phyloP scores from a whole-genome alignment of 2,329 filamentous ascomycete species.

The Penicillium sp. region DNA sequence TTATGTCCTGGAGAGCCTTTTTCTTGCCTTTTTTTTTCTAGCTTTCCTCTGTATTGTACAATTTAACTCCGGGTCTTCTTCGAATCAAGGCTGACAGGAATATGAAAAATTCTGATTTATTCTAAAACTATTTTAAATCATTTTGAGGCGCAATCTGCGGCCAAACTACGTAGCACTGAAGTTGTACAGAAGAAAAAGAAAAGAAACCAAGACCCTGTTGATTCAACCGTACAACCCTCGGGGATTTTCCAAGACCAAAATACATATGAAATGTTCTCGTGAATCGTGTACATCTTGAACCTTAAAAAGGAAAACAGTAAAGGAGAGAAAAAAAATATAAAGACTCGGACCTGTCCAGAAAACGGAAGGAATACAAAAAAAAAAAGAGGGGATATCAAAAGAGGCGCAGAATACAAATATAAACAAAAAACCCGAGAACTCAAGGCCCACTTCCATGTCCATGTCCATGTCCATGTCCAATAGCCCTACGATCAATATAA shows the following conservation, averaged over 20 bases:
- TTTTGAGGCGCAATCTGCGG: neutral
- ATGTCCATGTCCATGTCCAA: neutral
- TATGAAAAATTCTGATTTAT: neutral
- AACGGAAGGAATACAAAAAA: neutral
- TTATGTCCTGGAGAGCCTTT: conserved; percentile 5
- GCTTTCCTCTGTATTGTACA: conserved; percentile 13
- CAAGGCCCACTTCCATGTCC: neutral
- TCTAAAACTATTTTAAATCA: neutral
- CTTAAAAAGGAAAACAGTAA: neutral
- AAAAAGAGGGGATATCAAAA: conserved; percentile 4
- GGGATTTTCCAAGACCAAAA: neutral
- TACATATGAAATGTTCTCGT: neutral
- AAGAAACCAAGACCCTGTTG: conserved; percentile 1
- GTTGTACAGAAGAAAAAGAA: neutral
- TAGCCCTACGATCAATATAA: conserved; percentile 25
- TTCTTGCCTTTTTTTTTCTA: neutral
- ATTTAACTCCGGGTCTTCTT: conserved; percentile 3
- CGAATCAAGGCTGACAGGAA: neutral
- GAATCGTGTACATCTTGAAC: conserved; percentile 2
- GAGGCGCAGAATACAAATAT: neutral
- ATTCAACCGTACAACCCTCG: neutral
- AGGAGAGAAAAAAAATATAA: neutral
- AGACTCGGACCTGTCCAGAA: neutral
- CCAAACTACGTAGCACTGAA: neutral
- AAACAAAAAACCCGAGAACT: neutral